Percentiles rank a stretch among this genome's conserved stretches.
Conservation (phyloP, 768 basidiomycete species). For the Dentipellis fragilis region DNA sequence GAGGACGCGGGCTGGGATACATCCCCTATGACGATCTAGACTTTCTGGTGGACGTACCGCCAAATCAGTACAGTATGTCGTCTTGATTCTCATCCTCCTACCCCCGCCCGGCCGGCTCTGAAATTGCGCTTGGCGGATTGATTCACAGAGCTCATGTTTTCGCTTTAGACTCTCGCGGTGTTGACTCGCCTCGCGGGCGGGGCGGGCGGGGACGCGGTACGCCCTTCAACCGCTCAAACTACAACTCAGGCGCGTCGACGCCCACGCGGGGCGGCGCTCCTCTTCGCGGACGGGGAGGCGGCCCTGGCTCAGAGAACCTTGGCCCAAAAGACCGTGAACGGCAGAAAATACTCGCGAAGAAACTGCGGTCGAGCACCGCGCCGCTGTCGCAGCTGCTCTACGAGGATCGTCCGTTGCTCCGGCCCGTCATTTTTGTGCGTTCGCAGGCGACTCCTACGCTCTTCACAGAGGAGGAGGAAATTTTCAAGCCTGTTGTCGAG, state of each 20-base stretch:
- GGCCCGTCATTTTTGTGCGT: conserved; percentile 63
- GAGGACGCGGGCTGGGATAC: conserved; percentile 17
- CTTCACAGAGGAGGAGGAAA: conserved; percentile 51
- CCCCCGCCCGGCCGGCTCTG: no score
- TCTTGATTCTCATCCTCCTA: not conserved
- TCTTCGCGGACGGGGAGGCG: conserved; percentile 3
- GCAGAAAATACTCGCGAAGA: conserved; percentile 16
- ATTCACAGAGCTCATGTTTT: not conserved
- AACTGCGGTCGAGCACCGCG: conserved; percentile 30
- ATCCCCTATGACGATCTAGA: not conserved
- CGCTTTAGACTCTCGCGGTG: not conserved
- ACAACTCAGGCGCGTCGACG: not conserved
- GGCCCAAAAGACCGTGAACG: conserved; percentile 17
- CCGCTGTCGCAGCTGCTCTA: conserved; percentile 48
- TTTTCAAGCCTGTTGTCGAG: conserved; percentile 44
- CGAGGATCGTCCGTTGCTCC: conserved; percentile 48
- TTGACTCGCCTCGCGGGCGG: not conserved
- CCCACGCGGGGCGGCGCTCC: not conserved
- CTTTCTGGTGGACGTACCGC: not conserved
- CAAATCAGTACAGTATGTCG: not conserved
- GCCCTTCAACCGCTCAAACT: not conserved
- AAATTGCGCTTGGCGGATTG: no score
- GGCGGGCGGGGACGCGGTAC: not conserved
- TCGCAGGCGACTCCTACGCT: conserved; percentile 39
- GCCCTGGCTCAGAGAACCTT: not conserved